Conservation (phyloP, 495 filamentous ascomycete genomes). For the Hypoxylon lenormandii region DNA sequence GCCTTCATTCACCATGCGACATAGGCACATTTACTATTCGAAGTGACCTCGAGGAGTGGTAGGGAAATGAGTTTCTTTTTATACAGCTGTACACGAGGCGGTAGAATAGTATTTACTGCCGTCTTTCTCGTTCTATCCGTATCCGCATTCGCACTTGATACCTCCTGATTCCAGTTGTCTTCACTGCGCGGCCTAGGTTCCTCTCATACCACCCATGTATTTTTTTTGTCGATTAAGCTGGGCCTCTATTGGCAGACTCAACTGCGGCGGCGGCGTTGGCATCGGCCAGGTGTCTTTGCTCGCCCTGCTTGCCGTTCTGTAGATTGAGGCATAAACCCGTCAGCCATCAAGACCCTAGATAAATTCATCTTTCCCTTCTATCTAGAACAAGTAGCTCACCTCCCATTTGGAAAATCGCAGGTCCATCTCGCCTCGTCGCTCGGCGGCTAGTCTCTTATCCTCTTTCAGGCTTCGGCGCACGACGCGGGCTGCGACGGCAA, state of each 20-base stretch:
- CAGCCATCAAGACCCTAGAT: slow-evolving; percentile 27
- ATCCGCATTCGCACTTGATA: slow-evolving; percentile 26
- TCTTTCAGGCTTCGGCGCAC: slow-evolving; percentile 96
- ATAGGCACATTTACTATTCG: no score
- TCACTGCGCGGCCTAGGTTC: slow-evolving; percentile 9
- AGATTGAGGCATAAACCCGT: slow-evolving; percentile 45
- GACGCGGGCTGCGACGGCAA: slow-evolving; percentile 78
- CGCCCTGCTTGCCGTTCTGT: slow-evolving; percentile 97
- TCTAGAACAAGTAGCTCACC: slow-evolving; percentile 69
- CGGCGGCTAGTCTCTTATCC: slow-evolving; percentile 81
- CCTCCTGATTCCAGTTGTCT: slow-evolving; percentile 24
- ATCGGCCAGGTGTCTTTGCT: slow-evolving; percentile 76
- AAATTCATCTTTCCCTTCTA: not conserved
- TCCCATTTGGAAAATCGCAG: slow-evolving; percentile 95
- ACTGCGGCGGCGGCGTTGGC: slow-evolving; percentile 75
- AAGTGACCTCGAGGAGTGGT: no score
- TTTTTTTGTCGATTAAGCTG: slow-evolving; percentile 39
- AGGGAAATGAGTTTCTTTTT: slow-evolving; percentile 38
- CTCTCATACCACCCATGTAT: slow-evolving; percentile 7
- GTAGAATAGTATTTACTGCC: slow-evolving; percentile 24
- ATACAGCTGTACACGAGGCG: slow-evolving; percentile 50
- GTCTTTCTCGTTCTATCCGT: slow-evolving; percentile 33
- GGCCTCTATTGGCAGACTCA: slow-evolving; percentile 54
- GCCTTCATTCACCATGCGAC: not conserved
- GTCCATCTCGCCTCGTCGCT: slow-evolving; percentile 90